Percentiles rank a stretch among this genome's conserved stretches.
Evolutionary conservation across 1,284 basidiomycete genomes (phyloP).

Genomic region (Cryptococcus sp.): DNA sequence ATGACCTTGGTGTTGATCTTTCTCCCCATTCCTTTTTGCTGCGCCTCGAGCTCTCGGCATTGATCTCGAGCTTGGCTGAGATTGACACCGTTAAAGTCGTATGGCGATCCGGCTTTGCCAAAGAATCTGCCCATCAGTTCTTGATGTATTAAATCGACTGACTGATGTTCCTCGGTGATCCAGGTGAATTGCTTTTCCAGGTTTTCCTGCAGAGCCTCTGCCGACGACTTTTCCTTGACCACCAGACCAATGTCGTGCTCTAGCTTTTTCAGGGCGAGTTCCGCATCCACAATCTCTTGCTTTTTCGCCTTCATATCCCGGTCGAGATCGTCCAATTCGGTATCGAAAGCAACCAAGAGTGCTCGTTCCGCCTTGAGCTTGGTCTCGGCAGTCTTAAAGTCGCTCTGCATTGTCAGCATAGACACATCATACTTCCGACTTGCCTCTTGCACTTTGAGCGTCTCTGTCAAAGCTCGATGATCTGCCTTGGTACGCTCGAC

Average conservation of each 20-base stretch:
- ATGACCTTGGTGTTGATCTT: conserved; percentile 94
- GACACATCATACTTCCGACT: background rate
- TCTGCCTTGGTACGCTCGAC: conserved; percentile 54
- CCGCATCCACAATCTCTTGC: conserved; percentile 64
- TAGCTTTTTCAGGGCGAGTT: conserved; percentile 60
- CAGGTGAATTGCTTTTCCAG: conserved; percentile 82
- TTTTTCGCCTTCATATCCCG: conserved; percentile 75
- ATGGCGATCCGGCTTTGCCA: conserved; percentile 72
- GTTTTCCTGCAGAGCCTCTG: conserved; percentile 52
- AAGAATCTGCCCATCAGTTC: conserved; percentile 52
- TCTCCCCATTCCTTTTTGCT: conserved; percentile 84
- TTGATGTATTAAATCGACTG: conserved; percentile 47
- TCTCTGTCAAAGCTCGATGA: conserved; percentile 48
- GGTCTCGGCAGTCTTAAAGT: conserved; percentile 60
- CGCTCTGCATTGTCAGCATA: conserved; percentile 48
- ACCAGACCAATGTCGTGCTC: conserved; percentile 53
- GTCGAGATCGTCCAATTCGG: conserved; percentile 78
- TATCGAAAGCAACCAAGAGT: conserved; percentile 78
- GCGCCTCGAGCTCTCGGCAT: conserved; percentile 69
- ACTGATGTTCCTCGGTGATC: conserved; percentile 84
- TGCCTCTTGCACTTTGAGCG: conserved; percentile 58
- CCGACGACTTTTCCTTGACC: conserved; percentile 51
- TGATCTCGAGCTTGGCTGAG: conserved; percentile 60
- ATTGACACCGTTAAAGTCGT: conserved; percentile 75
- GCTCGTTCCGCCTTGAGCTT: conserved; percentile 77